Conservation (phyloP, 768 basidiomycete species). For the Leccinellum albellum region DNA sequence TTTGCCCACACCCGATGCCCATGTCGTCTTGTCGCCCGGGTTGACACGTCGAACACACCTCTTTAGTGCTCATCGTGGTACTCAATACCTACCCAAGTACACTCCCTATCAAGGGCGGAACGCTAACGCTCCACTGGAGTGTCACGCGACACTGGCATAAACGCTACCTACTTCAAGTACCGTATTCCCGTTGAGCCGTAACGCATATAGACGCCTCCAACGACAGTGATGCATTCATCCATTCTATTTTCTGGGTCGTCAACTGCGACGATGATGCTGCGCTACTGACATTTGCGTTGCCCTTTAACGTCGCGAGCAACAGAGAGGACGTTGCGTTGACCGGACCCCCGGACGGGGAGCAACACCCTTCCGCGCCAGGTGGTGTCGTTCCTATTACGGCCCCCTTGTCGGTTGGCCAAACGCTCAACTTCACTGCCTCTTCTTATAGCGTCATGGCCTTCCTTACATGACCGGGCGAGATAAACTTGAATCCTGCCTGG, state of each 20-base stretch:
- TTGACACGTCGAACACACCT: neutral
- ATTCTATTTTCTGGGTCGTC: neutral
- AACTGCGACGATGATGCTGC: neutral
- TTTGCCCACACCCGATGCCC: neutral
- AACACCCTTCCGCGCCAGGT: neutral
- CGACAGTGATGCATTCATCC: neutral
- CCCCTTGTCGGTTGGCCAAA: neutral
- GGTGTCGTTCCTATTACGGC: neutral
- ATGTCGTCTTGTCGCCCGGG: neutral
- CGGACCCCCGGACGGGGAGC: neutral
- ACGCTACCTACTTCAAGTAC: neutral
- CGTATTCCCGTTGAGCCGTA: neutral
- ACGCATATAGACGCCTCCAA: neutral
- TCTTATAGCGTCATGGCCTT: neutral
- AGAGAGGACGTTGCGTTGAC: neutral
- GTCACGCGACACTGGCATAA: neutral
- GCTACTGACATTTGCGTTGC: neutral
- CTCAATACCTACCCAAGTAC: neutral
- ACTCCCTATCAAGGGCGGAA: neutral
- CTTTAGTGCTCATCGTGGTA: neutral
- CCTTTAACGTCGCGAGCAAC: neutral
- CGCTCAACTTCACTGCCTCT: neutral
- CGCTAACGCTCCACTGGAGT: neutral
- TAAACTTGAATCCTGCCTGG: neutral
- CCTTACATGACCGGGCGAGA: neutral